These are phyloP conservation scores for Bremia lactucae DNA, from an alignment of 352 stramenopile species.

Conservation along the genomic window DNA sequence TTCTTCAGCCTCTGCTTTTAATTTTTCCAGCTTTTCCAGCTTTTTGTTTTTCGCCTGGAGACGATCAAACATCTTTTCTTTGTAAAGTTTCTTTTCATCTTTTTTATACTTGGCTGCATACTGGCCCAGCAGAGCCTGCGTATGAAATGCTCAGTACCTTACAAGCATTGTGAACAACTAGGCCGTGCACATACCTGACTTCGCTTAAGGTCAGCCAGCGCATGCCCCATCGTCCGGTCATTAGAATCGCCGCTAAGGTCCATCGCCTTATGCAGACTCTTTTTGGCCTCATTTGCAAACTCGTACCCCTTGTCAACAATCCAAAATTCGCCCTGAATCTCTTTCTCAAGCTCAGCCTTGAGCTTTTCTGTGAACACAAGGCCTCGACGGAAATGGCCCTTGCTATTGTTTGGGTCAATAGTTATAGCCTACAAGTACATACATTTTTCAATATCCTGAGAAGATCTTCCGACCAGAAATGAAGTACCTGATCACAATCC, in stretches of 20 bases:
- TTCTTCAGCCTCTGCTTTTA: constrained; percentile 51
- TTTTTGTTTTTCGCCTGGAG: constrained; percentile 76
- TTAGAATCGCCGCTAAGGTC: constrained; percentile 27
- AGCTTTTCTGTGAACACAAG: constrained; percentile 78
- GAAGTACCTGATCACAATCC: constrained; percentile 71
- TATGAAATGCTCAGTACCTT: too few relatives aligned
- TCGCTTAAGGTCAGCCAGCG: constrained; percentile 57
- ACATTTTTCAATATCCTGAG: too few relatives aligned
- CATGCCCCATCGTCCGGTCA: constrained; percentile 47
- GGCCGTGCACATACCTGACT: constrained; percentile 38
- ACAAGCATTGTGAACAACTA: too few relatives aligned
- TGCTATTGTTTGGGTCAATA: constrained; percentile 46
- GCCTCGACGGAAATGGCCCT: constrained; percentile 70
- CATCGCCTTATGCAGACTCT: constrained; percentile 50
- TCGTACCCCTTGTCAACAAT: constrained; percentile 81
- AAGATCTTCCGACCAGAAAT: too few relatives aligned
- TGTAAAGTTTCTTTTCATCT: constrained; percentile 83
- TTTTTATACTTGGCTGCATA: constrained; percentile 70
- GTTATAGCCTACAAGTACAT: constrained; percentile 39
- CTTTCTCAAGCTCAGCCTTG: constrained; percentile 69
- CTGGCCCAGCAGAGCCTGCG: constrained; percentile 37
- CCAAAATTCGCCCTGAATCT: constrained; percentile 76
- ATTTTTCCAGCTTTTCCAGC: constrained; percentile 54
- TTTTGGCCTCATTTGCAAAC: constrained; percentile 56
- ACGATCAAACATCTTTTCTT: constrained; percentile 82